Conservation (phyloP, 441 rosid genomes). For the Populus trichocarpa region DNA sequence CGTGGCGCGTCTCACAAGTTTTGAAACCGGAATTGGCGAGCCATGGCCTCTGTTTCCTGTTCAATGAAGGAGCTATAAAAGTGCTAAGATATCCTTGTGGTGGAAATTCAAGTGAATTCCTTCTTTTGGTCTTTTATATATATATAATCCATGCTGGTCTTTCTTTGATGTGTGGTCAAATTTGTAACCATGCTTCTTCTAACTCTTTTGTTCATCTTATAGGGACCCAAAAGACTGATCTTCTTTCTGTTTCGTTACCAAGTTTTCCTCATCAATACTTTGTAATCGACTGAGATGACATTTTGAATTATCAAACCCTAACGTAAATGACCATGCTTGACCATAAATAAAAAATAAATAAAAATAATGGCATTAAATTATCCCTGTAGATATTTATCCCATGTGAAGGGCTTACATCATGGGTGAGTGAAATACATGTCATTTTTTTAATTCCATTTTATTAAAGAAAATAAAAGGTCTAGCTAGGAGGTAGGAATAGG, state of each 20-base stretch:
- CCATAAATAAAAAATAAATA: no score
- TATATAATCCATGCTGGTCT: not conserved
- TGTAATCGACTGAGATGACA: not conserved
- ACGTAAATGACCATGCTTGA: no score
- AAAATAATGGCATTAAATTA: no score
- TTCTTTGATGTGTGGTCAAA: not conserved
- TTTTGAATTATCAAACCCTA: not conserved
- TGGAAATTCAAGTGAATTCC: slow-evolving; percentile 11
- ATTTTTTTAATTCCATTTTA: not conserved
- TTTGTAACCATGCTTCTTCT: not conserved
- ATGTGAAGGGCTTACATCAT: not conserved
- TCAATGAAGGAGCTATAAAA: not conserved
- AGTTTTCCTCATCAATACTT: not conserved
- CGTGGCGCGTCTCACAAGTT: not conserved
- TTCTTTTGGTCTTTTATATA: not conserved
- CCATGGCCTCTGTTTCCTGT: slow-evolving; percentile 1
- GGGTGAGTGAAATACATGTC: not conserved
- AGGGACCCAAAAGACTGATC: not conserved
- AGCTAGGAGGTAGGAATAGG: not conserved
- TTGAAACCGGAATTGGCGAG: not conserved
- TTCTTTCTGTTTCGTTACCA: not conserved
- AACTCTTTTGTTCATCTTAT: not conserved
- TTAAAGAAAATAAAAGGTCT: not conserved
- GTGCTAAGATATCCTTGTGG: not conserved
- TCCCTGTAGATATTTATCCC: not conserved